A percentile compares a stretch with the other conserved stretches of the same genome.
Evolutionary conservation across 2,329 filamentous ascomycete genomes (phyloP).

Genomic region (Fusarium sambucinum): DNA sequence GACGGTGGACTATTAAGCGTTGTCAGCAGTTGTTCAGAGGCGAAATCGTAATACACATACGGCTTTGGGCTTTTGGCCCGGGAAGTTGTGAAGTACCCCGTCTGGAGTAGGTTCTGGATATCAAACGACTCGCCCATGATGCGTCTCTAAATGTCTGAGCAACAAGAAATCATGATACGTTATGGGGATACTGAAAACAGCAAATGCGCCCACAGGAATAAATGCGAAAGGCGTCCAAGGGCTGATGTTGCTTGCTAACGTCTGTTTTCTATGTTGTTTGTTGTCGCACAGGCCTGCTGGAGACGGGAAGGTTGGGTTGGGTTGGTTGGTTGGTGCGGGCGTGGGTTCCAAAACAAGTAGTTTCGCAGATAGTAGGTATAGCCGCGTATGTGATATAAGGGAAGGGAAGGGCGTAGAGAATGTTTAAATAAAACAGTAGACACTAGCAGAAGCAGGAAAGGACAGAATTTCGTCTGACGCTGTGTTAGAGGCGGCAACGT

Average conservation of each 20-base stretch:
- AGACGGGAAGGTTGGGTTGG: constrained; percentile 27
- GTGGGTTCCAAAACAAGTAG: constrained; percentile 19
- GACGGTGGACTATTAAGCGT: constrained; percentile 33
- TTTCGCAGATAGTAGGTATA: constrained; percentile 6
- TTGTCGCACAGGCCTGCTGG: constrained; percentile 44
- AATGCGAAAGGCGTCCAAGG: constrained; percentile 13
- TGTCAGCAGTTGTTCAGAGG: constrained; percentile 27
- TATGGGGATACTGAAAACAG: constrained; percentile 24
- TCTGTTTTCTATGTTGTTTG: constrained; percentile 36
- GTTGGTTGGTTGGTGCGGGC: constrained; percentile 12
- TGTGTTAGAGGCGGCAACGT: constrained; percentile 42
- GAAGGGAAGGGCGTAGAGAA: background rate
- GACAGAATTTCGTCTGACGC: constrained; percentile 21
- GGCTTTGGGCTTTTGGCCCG: constrained; percentile 53
- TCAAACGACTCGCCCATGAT: constrained; percentile 60
- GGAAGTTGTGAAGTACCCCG: constrained; percentile 64
- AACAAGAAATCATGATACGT: constrained; percentile 43
- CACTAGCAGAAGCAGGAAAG: constrained; percentile 26
- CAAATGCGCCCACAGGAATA: constrained; percentile 21
- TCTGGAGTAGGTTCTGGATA: constrained; percentile 61
- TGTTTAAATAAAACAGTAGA: constrained; percentile 16
- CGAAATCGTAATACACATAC: constrained; percentile 38
- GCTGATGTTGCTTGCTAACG: constrained; percentile 20
- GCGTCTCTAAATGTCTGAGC: constrained; percentile 39
- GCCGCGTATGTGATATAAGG: constrained; percentile 12